phyloP scores from a whole-genome alignment of 78 protist species.

The Isochrysis galbana region DNA sequence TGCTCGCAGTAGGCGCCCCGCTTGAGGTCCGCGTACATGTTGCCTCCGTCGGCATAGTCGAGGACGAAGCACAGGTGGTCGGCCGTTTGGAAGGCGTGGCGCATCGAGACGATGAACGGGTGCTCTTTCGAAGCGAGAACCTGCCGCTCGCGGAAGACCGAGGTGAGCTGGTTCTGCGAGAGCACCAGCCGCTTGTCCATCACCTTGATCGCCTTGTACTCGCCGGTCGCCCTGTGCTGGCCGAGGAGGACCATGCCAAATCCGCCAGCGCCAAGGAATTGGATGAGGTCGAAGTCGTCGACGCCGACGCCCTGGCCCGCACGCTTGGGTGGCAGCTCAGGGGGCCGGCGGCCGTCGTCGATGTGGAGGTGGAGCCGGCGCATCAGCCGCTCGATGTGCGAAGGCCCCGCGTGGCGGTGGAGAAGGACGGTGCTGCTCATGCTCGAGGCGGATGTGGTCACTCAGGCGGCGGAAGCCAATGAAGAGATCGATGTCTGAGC shows the following conservation, averaged over 20 bases:
- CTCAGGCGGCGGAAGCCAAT: too few species aligned
- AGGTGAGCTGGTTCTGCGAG: background rate
- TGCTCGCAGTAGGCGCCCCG: background rate
- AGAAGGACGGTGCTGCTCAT: too few species aligned
- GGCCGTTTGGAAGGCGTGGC: constrained; percentile 70
- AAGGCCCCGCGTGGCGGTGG: too few species aligned
- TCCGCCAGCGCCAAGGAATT: background rate
- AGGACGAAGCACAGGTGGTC: constrained; percentile 24
- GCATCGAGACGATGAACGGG: constrained; percentile 77
- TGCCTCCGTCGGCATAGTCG: constrained; percentile 43
- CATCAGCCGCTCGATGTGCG: background rate
- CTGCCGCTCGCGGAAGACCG: constrained; percentile 61
- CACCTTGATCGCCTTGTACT: constrained; percentile 39
- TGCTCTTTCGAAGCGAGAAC: constrained; percentile 70
- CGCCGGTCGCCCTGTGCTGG: background rate
- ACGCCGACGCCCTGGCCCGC: too few species aligned
- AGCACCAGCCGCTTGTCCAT: constrained; percentile 4
- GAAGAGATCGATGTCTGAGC: too few species aligned
- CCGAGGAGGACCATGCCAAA: constrained; percentile 24
- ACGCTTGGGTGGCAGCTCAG: too few species aligned
- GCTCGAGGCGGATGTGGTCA: too few species aligned
- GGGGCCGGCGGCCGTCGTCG: too few species aligned
- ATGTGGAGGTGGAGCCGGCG: too few species aligned
- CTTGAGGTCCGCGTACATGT: constrained; percentile 33
- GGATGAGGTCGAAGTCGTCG: background rate